phyloP scores from a whole-genome alignment of 1,284 basidiomycete species.

The Leccinum fuscescens region DNA sequence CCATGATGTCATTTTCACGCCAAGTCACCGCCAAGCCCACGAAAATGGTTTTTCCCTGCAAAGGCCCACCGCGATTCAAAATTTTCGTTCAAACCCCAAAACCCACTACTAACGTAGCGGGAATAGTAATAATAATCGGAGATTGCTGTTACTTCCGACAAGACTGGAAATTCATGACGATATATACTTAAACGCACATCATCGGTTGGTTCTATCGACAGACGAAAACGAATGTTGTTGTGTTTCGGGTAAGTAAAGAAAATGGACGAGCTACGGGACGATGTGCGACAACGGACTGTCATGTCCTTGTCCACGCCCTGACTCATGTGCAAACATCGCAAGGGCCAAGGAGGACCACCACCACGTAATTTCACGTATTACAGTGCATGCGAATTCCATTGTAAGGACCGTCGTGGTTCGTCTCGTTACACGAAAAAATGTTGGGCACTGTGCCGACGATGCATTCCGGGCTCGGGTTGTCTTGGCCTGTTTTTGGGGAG shows the following conservation, averaged over 20 bases:
- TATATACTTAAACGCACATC: neutral
- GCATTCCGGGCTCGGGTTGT: constrained; percentile 52
- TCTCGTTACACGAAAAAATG: constrained; percentile 42
- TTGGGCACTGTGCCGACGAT: constrained; percentile 53
- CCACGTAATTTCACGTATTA: neutral
- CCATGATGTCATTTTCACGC: too few relatives aligned
- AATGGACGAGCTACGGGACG: neutral
- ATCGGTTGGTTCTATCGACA: neutral
- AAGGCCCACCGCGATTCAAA: too few relatives aligned
- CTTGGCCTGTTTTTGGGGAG: constrained; percentile 43
- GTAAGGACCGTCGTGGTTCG: constrained; percentile 60
- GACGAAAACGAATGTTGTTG: neutral
- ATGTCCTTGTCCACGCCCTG: too few relatives aligned
- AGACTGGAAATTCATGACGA: neutral
- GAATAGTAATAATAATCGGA: too few relatives aligned
- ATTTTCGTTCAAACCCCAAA: too few relatives aligned
- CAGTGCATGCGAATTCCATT: constrained; percentile 51
- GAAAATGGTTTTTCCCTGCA: too few relatives aligned
- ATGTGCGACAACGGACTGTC: neutral
- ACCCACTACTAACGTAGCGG: too few relatives aligned
- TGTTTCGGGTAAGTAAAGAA: neutral
- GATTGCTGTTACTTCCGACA: neutral
- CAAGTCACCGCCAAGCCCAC: too few relatives aligned
- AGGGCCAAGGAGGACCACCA: neutral
- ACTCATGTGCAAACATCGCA: too few relatives aligned